Conservation (phyloP, 2,329 filamentous ascomycete genomes). For the Fusarium lyarnte region DNA sequence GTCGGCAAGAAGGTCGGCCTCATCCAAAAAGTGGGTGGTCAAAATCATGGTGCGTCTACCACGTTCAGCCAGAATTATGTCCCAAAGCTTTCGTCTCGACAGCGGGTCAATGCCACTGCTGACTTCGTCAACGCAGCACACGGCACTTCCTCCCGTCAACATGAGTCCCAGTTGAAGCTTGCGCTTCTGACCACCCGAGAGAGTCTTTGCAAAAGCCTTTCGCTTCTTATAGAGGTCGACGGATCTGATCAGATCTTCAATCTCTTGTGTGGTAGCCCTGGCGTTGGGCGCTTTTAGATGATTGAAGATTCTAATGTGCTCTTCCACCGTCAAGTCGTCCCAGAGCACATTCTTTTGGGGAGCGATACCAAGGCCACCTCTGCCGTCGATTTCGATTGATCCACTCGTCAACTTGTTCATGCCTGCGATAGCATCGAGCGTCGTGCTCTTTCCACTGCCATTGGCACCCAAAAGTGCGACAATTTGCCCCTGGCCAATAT, state of each 20-base stretch:
- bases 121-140: slow-evolving; percentile 93
- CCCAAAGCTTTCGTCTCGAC: slow-evolving; percentile 90
- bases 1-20: slow-evolving; percentile 89
- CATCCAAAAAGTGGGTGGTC: slow-evolving; percentile 93
- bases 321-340: slow-evolving; percentile 86
- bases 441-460: slow-evolving; percentile 90
- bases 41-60: slow-evolving; percentile 84
- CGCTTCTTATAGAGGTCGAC: slow-evolving; percentile 82
- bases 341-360: slow-evolving; percentile 96
- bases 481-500: slow-evolving; percentile 81
- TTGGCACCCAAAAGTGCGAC: slow-evolving; percentile 89
- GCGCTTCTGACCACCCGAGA: slow-evolving; percentile 91
- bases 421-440: slow-evolving; percentile 86
- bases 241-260: slow-evolving; percentile 70
- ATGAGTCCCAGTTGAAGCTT: slow-evolving; percentile 95
- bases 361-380: slow-evolving; percentile 83
- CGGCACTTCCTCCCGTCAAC: slow-evolving; percentile 87
- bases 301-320: slow-evolving; percentile 88
- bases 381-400: slow-evolving; percentile 78
- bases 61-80: slow-evolving; percentile 87
- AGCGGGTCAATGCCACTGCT: slow-evolving; percentile 89
- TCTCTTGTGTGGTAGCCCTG: slow-evolving; percentile 65
- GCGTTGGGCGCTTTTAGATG: slow-evolving; percentile 74
- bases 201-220: slow-evolving; percentile 75
- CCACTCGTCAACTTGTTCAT: slow-evolving; percentile 81